Evolutionary conservation across 805 yeast species (phyloP).

Genomic region (Pichia californica): DNA sequence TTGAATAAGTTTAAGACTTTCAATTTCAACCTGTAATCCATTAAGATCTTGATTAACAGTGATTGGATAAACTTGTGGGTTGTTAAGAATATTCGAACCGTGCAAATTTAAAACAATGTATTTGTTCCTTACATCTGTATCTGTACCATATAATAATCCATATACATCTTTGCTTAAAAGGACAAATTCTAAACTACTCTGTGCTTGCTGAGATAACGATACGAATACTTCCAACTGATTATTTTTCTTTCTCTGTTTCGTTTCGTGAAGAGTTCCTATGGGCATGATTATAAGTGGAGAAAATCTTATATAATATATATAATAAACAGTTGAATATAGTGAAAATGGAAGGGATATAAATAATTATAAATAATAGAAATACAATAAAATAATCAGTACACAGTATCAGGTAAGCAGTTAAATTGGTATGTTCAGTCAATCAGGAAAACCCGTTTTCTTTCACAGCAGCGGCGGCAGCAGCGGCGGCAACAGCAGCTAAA

Average conservation of each 20-base stretch:
- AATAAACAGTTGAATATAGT: not conserved
- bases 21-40: slow-evolving; percentile 30
- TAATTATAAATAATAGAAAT: no score
- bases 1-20: slow-evolving; percentile 33
- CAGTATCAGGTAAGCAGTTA: no score
- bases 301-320: no score
- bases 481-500: slow-evolving; percentile 30
- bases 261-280: no score
- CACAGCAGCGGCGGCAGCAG: slow-evolving; percentile 25
- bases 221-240: slow-evolving; percentile 9
- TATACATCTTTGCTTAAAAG: slow-evolving; percentile 15
- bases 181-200: slow-evolving; percentile 17
- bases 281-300: no score
- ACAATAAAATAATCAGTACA: no score
- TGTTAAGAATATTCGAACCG: slow-evolving; percentile 21
- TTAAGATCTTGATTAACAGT: slow-evolving; percentile 20
- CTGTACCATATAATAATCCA: slow-evolving; percentile 11
- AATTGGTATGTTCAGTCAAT: no score
- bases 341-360: no score
- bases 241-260: not conserved
- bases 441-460: slow-evolving; percentile 5
- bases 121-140: slow-evolving; percentile 4
- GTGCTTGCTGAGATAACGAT: slow-evolving; percentile 17
- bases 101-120: slow-evolving; percentile 18
- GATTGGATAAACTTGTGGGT: slow-evolving; percentile 33